phyloP scores from a whole-genome alignment of 148 eudicot genomes.

The Arbutus unedo region DNA sequence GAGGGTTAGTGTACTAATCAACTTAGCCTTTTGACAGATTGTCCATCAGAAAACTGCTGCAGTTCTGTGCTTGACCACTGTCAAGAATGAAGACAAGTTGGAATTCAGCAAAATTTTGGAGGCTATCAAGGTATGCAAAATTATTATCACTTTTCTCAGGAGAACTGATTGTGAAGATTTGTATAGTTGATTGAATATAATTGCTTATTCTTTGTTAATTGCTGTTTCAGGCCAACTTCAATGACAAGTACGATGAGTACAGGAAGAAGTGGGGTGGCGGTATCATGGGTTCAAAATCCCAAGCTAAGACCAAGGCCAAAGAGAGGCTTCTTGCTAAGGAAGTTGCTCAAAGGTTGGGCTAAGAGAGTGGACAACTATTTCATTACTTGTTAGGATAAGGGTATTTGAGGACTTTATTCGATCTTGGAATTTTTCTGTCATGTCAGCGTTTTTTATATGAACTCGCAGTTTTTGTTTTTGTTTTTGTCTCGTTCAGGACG shows the following conservation, averaged over 20 bases:
- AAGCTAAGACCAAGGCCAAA: constrained; percentile 87
- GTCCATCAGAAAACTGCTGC: constrained; percentile 85
- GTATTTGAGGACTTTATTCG: neutral
- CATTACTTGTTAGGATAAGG: neutral
- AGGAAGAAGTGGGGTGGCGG: constrained; percentile 99
- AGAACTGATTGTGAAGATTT: neutral
- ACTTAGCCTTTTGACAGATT: constrained; percentile 35
- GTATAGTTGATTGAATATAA: neutral
- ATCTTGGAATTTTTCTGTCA: neutral
- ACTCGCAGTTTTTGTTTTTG: neutral
- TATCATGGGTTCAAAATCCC: constrained; percentile 90
- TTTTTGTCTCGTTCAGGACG: neutral
- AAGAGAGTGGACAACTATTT: neutral
- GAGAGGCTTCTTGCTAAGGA: constrained; percentile 85
- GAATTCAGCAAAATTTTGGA: constrained; percentile 84
- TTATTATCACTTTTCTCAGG: neutral
- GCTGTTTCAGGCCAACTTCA: constrained; percentile 75
- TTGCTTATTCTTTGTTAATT: neutral
- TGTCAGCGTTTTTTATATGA: neutral
- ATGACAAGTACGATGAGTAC: constrained; percentile 83
- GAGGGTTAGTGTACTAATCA: neutral
- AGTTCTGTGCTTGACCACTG: constrained; percentile 70
- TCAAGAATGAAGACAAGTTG: constrained; percentile 83
- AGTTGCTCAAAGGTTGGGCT: constrained; percentile 78
- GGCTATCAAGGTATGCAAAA: constrained; percentile 67